phyloP scores from a whole-genome alignment of 2,329 filamentous ascomycete species.

The Colletotrichum siamense region DNA sequence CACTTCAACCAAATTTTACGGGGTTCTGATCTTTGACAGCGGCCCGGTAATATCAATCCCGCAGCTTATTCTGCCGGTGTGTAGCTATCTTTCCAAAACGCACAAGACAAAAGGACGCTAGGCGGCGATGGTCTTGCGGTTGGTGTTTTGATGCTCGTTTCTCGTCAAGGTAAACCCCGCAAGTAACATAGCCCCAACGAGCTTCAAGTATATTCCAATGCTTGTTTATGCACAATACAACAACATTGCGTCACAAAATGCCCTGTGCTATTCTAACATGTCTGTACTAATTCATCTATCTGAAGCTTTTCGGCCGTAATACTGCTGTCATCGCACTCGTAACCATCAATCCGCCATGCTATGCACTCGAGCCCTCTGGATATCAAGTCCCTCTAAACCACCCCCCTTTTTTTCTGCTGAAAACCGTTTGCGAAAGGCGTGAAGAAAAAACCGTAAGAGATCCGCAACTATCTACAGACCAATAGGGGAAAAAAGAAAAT shows the following conservation, averaged over 20 bases:
- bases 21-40: background rate
- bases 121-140: background rate
- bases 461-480: background rate
- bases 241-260: background rate
- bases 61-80: background rate
- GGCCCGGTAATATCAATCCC: background rate
- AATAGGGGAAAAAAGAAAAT: background rate
- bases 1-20: background rate
- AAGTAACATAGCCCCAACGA: background rate
- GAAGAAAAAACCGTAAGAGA: background rate
- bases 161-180: background rate
- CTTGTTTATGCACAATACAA: background rate
- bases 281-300: background rate
- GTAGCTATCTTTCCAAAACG: background rate
- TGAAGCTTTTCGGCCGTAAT: background rate
- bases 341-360: background rate
- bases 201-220: background rate
- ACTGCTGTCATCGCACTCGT: background rate
- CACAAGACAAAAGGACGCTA: background rate
- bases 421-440: background rate
- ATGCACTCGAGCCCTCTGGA: background rate
- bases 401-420: background rate
- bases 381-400: background rate
- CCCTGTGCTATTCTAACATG: background rate
- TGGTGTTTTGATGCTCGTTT: background rate